Conservation (phyloP, 495 filamentous ascomycete species). For the Penicilliopsis zonata region DNA sequence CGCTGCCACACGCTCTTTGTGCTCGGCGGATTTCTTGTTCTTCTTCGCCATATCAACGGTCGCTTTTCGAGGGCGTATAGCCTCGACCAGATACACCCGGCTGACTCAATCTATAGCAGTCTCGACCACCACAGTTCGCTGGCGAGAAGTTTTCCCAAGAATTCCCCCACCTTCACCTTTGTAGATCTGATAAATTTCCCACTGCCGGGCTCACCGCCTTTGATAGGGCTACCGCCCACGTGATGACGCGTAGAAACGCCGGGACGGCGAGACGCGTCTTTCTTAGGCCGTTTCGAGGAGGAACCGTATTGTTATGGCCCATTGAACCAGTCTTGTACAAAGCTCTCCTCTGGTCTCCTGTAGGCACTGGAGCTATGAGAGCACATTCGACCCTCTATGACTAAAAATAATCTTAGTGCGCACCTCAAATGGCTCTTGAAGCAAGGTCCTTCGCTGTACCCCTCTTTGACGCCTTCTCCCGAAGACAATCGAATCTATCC, state of each 20-base stretch:
- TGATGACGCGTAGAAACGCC: constrained; percentile 13
- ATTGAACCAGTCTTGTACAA: neutral
- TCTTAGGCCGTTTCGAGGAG: neutral
- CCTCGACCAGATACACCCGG: neutral
- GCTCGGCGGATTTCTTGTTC: constrained; percentile 41
- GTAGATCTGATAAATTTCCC: neutral
- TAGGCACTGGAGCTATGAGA: constrained; percentile 17
- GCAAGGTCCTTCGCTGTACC: constrained; percentile 25
- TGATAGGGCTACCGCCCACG: constrained; percentile 9
- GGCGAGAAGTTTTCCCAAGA: no score
- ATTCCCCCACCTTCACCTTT: neutral
- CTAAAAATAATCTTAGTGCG: constrained; percentile 35
- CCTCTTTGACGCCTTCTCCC: constrained; percentile 16
- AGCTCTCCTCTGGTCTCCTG: neutral
- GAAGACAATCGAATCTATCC: constrained; percentile 10
- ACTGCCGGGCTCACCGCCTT: neutral
- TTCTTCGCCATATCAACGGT: constrained; percentile 36
- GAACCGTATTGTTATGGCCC: neutral
- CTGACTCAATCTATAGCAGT: neutral
- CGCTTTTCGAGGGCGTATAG: neutral
- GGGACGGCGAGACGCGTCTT: constrained; percentile 12
- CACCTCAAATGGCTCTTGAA: constrained; percentile 41
- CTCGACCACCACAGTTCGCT: neutral
- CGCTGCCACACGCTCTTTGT: constrained; percentile 41
- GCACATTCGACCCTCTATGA: constrained; percentile 32